These are phyloP conservation scores for Blastocystis sp. DNA, from an alignment of 352 stramenopile genomes.

Conservation along the genomic window DNA sequence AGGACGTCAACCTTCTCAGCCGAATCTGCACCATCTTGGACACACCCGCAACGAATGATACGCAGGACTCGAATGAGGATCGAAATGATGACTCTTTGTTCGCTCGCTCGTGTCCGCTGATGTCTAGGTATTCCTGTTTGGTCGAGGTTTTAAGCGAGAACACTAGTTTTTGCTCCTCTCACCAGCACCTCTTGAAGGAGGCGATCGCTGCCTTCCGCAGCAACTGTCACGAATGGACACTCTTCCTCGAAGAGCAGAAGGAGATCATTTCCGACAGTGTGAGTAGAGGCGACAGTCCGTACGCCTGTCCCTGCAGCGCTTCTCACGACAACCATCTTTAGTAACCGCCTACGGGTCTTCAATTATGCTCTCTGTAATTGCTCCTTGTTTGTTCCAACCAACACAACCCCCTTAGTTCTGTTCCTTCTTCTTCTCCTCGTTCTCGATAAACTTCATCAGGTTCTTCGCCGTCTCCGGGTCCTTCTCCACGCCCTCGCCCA, in stretches of 20 bases:
- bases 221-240: neutral
- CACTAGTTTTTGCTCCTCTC: neutral
- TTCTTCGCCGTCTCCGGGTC: slow-evolving; percentile 64
- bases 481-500: slow-evolving; percentile 64
- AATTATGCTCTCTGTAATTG: no score
- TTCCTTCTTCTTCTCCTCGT: slow-evolving; percentile 59
- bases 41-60: no score
- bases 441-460: slow-evolving; percentile 62
- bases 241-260: neutral
- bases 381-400: no score
- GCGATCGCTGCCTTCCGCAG: neutral
- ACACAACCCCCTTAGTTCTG: slow-evolving; percentile 11
- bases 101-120: neutral
- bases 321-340: no score
- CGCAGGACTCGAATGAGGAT: no score
- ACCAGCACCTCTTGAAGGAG: neutral
- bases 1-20: no score
- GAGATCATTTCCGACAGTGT: no score
- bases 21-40: no score
- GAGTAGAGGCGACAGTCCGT: no score
- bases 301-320: no score
- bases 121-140: neutral
- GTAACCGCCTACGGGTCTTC: no score
- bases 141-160: neutral
- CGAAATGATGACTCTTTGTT: neutral